Conservation (phyloP, 192 early-diverging fungal species). For the Lunasporangiospora selenospora region DNA sequence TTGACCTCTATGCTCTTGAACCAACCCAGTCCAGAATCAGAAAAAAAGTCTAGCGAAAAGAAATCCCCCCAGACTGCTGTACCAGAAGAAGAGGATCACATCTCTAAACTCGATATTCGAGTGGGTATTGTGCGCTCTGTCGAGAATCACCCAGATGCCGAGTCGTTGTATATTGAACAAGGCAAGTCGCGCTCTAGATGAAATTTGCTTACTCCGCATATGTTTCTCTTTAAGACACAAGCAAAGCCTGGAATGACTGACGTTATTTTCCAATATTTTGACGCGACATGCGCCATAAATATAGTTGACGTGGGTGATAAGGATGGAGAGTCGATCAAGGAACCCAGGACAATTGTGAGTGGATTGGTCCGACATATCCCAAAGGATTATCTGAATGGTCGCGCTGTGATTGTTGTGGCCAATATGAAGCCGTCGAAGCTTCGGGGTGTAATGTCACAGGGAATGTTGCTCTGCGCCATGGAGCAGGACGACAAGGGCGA, state of each 20-base stretch:
- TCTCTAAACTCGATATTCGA: conserved; percentile 61
- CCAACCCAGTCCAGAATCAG: too few relatives aligned
- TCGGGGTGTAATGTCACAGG: conserved; percentile 67
- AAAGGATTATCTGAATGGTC: conserved; percentile 55
- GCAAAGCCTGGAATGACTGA: too few relatives aligned
- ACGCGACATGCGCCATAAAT: too few relatives aligned
- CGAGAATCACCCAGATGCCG: conserved; percentile 58
- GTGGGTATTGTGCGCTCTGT: conserved; percentile 67
- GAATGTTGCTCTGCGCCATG: conserved; percentile 69
- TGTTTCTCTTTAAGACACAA: too few relatives aligned
- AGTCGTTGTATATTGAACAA: conserved; percentile 55
- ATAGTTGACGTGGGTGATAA: conserved; percentile 63
- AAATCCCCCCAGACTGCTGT: neutral
- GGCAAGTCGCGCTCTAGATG: too few relatives aligned
- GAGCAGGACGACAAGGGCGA: conserved; percentile 42
- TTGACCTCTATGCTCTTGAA: too few relatives aligned
- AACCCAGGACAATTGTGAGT: conserved; percentile 70
- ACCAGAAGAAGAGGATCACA: conserved; percentile 38
- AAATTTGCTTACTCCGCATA: too few relatives aligned
- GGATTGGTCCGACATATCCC: conserved; percentile 64
- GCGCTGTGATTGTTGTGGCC: conserved; percentile 59
- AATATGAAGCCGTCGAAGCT: conserved; percentile 74
- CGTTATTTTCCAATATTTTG: too few relatives aligned
- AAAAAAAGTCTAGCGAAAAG: too few relatives aligned
- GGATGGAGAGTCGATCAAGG: conserved; percentile 33